Percentiles rank a stretch among this genome's conserved stretches.
Evolutionary conservation across 495 filamentous ascomycete species (phyloP).

Genomic region (Daldinia decipiens): DNA sequence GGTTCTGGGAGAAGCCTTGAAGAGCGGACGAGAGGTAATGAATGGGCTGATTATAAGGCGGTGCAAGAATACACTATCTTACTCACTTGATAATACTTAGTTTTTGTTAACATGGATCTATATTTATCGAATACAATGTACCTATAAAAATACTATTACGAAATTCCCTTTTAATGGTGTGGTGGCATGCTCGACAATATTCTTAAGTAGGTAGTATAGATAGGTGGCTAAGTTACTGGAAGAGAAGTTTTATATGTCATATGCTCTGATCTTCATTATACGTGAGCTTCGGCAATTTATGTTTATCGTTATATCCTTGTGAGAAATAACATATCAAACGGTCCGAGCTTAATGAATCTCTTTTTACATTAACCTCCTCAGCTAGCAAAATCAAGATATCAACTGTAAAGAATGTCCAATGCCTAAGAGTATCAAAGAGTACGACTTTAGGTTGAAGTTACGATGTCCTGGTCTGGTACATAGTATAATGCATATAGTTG

Average conservation of each 20-base stretch:
- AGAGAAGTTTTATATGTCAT: neutral
- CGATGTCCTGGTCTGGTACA: neutral
- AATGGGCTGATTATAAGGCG: neutral
- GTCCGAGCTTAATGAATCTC: neutral
- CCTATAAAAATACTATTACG: too few species aligned
- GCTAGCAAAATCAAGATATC: neutral
- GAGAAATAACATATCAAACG: neutral
- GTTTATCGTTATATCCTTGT: neutral
- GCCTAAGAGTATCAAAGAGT: neutral
- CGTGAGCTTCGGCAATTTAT: neutral
- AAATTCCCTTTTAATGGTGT: too few species aligned
- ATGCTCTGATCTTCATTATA: neutral
- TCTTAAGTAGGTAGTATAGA: too few species aligned
- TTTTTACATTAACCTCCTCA: neutral
- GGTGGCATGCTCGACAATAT: too few species aligned
- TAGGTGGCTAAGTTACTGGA: neutral
- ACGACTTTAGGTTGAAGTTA: neutral
- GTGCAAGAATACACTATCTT: neutral
- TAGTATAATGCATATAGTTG: too few species aligned
- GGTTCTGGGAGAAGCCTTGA: neutral
- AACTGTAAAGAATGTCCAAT: neutral
- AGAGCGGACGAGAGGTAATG: too few species aligned
- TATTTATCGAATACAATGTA: too few species aligned
- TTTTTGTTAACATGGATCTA: too few species aligned
- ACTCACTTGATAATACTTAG: neutral